Base-by-base conservation (phyloP, 2,329 filamentous ascomycete genomes). In the Dactylellina cionopaga region DNA sequence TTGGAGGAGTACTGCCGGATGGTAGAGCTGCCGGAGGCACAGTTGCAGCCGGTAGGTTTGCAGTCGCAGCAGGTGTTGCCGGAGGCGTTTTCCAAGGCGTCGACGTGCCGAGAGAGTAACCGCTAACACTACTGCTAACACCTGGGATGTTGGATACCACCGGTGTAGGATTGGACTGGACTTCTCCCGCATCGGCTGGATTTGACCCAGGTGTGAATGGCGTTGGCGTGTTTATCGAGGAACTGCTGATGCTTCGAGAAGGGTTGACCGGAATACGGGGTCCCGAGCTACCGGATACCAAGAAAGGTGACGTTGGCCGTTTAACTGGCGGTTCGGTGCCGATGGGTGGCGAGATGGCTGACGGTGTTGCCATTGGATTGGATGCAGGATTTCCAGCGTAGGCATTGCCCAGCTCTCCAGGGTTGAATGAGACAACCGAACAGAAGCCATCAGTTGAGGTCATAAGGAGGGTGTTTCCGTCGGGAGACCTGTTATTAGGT, bases 371-470 rank as follows among this genome's bases (percentile, higher is more conserved):
- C 60, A 73, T 73, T 11, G 69, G 69, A 19, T 65, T 73, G 6
- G 62, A 65, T 5, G 47, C 11, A 80, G 55, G 43, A 31, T 92
- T 88, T 29, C 89, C 89, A 6, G 88, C 89, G 79, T 96, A 96
- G 3, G 88, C 82, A 75, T 94, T 89, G 10, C 95, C 95, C 0
- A 99, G 83, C 80, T 99, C 95, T 6, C 92, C 91, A 1, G 90
- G 83, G 0, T 87, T 81, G 78, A 99, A 99, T 0, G 92, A 90
- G 4, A 99, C 83, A 0, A 91, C 90, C 0, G 95, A 99, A 80
- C 95, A 99, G 82, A 98, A 99, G 0, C 95, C 95, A 80, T 99
- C 95, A 0, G 95, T 97, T 0, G 95, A 99, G n/a, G 92, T 95
- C 82, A 99, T 96, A 52, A 99, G 84, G 19, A 99, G 83, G 1